Evolutionary conservation across 768 basidiomycete species (phyloP), one percentile per base, ranked within the genome.

Genomic region (Panaeolus cyanescens): DNA sequence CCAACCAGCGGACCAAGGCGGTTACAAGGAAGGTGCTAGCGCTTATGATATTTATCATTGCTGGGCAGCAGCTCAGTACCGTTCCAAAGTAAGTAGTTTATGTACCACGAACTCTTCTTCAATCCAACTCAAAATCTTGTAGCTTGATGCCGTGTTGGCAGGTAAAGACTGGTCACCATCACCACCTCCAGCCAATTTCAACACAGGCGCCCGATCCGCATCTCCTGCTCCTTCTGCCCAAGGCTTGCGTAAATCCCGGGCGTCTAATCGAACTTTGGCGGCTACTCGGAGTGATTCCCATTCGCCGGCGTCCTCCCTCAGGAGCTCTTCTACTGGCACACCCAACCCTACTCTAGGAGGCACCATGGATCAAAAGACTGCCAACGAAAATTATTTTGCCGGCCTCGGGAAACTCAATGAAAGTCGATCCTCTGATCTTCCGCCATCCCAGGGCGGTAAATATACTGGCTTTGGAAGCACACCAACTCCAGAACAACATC

Each of bases 41-140:
- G 68, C 87, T 31, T 83, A 89, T 66, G 89, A 93, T 66, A 93
- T 85, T 59, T 98, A 98, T 74, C 93, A 94, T 70, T 91, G 86
- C 36, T 97, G 96, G 94, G 92, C 95, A 2, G 96, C 95, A 1
- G 80, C 91, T 2, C 95, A 98, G 75, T 99, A 99, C 75, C 87
- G 92, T 40, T 93, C 95, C 74, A 99, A 97, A 83, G 95, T 92
- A 66, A 58, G 79, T 62, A 39, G 5, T 50, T 39, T 32, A 61
- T 58, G 58, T 60, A 20, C 56, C 25, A n/a, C 58, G 32, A 39
- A 54, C 56, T 53, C 55, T 60, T 61, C 55, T 54, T 28, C 65
- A n/a, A 61, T 67, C 73, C 59, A 74, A 8, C 1, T 6, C 39
- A 62, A 5, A 33, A 55, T 22, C 40, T n/a, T 58, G 60, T 71